Evolutionary conservation across 2,329 filamentous ascomycete species (phyloP).

Genomic region (Zasmidium angulare): DNA sequence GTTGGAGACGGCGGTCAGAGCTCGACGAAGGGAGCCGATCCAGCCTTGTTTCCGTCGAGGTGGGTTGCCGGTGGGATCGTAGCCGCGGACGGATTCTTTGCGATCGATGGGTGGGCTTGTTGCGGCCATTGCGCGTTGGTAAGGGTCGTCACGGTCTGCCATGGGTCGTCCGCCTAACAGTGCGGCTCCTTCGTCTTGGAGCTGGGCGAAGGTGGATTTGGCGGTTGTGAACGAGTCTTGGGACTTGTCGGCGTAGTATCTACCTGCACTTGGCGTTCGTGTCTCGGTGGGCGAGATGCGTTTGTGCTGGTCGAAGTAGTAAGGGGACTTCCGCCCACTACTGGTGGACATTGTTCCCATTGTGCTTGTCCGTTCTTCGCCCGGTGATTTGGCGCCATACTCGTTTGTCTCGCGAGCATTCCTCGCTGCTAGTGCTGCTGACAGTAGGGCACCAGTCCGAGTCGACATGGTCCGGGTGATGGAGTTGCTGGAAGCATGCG

Average conservation of each 20-base stretch:
- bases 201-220: slow-evolving; percentile 48
- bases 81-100: not conserved
- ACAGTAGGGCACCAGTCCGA: slow-evolving; percentile 42
- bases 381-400: slow-evolving; percentile 8
- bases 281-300: slow-evolving; percentile 14
- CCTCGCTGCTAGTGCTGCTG: slow-evolving; percentile 26
- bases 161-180: slow-evolving; percentile 48
- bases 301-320: slow-evolving; percentile 21
- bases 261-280: slow-evolving; percentile 1
- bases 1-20: slow-evolving; percentile 31
- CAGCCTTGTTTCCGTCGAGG: slow-evolving; percentile 25
- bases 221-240: slow-evolving; percentile 53
- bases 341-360: slow-evolving; percentile 32
- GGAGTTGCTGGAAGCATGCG: slow-evolving; percentile 43
- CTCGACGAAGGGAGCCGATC: slow-evolving; percentile 36
- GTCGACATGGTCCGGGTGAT: slow-evolving; percentile 48
- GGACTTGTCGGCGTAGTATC: slow-evolving; percentile 13
- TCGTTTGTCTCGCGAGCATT: slow-evolving; percentile 8
- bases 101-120: slow-evolving; percentile 11
- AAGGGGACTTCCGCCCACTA: slow-evolving; percentile 37
- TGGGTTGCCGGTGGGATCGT: slow-evolving; percentile 1
- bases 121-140: slow-evolving; percentile 31
- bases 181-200: slow-evolving; percentile 53
- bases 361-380: slow-evolving; percentile 30
- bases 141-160: slow-evolving; percentile 34